These are phyloP conservation scores for Saccharomycopsis babjevae DNA, from an alignment of 805 yeast genomes.

Conservation along the genomic window DNA sequence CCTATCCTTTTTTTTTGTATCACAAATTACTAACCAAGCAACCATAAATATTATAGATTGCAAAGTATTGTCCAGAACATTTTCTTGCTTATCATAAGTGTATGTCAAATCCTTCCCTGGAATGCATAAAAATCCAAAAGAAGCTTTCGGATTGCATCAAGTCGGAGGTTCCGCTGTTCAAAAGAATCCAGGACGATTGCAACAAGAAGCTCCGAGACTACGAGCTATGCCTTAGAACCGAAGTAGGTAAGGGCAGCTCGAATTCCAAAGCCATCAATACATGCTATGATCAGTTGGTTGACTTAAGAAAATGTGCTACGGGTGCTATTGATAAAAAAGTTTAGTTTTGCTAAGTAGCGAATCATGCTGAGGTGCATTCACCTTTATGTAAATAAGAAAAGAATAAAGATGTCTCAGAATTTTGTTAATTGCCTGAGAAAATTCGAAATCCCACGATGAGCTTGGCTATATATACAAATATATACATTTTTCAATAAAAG, in stretches of 20 bases:
- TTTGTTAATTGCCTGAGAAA: no score
- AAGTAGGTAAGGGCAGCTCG: slow-evolving; percentile 18
- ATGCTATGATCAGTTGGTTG: slow-evolving; percentile 44
- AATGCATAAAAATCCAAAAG: slow-evolving; percentile 47
- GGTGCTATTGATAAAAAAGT: slow-evolving; percentile 21
- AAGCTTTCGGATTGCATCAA: slow-evolving; percentile 55
- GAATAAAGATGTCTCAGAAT: no score
- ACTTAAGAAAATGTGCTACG: slow-evolving; percentile 57
- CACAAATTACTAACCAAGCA: neutral
- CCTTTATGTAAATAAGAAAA: neutral
- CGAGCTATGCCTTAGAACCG: slow-evolving; percentile 50
- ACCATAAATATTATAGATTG: slow-evolving; percentile 32
- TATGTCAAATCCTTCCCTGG: slow-evolving; percentile 33
- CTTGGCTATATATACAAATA: neutral
- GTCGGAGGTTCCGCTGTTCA: slow-evolving; percentile 58
- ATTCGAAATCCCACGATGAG: neutral
- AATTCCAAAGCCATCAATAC: slow-evolving; percentile 32
- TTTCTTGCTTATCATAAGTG: slow-evolving; percentile 69
- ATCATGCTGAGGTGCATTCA: neutral
- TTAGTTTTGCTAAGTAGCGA: neutral
- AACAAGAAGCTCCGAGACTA: slow-evolving; percentile 46
- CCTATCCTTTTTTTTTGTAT: neutral
- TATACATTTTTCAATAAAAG: no score
- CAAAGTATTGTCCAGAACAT: slow-evolving; percentile 63
- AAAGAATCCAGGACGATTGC: slow-evolving; percentile 56